Percentiles rank a stretch among this genome's conserved stretches.
phyloP scores from a whole-genome alignment of 176 grass and related monocot species.

The Hsuehochloa calcarea region DNA sequence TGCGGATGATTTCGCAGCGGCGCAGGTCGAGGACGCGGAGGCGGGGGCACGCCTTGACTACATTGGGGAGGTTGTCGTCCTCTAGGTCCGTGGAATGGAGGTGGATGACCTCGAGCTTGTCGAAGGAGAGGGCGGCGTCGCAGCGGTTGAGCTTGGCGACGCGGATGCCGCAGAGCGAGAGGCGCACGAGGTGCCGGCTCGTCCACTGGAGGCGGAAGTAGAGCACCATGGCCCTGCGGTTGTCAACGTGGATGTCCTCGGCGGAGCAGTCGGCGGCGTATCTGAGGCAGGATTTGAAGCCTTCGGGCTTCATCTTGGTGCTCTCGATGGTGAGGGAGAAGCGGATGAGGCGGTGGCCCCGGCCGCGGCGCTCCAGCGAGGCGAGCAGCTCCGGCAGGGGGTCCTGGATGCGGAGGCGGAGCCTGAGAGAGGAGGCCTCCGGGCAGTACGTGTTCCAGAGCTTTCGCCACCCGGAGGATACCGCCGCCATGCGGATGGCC shows the following conservation, averaged over 20 bases:
- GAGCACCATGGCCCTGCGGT: not conserved
- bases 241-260: constrained; percentile 27
- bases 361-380: too few relatives aligned
- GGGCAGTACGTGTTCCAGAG: too few relatives aligned
- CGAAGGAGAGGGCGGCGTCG: not conserved
- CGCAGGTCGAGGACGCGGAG: constrained; percentile 45
- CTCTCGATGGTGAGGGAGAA: constrained; percentile 30
- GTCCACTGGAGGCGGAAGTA: constrained; percentile 15
- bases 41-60: constrained; percentile 33
- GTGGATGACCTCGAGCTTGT: constrained; percentile 25
- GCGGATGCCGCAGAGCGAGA: constrained; percentile 33
- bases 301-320: not conserved
- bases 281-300: constrained; percentile 35
- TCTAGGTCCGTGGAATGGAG: constrained; percentile 7
- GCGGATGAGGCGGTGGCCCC: constrained; percentile 22
- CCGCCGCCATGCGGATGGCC: too few relatives aligned
- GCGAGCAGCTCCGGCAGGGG: too few relatives aligned
- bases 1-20: constrained; percentile 27
- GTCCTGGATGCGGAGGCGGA: too few relatives aligned
- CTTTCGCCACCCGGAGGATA: too few relatives aligned
- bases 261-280: constrained; percentile 45
- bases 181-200: constrained; percentile 23
- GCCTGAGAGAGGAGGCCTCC: too few relatives aligned
- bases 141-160: not conserved
- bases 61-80: constrained; percentile 5